Evolutionary conservation across 2,329 filamentous ascomycete species (phyloP).

Genomic region (Fusarium coicis): DNA sequence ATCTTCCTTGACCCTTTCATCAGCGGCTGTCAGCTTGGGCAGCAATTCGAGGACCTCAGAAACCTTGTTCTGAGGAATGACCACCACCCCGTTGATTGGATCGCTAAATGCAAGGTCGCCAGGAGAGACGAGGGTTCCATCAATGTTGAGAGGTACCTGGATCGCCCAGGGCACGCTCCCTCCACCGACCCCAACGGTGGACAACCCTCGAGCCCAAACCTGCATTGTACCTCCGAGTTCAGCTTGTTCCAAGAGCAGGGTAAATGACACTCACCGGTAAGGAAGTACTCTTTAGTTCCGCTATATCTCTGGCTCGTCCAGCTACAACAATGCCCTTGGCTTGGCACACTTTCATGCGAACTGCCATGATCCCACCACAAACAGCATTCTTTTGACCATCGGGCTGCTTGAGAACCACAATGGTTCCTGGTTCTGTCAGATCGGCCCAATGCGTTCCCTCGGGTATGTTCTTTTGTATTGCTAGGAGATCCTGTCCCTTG

Average conservation of each 20-base stretch:
- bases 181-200: constrained; percentile 67
- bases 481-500: constrained; percentile 57
- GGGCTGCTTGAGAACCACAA: constrained; percentile 76
- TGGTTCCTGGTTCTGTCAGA: constrained; percentile 65
- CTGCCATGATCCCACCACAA: constrained; percentile 81
- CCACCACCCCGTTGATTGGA: constrained; percentile 74
- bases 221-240: constrained; percentile 42
- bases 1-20: constrained; percentile 71
- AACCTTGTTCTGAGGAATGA: constrained; percentile 71
- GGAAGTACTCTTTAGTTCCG: constrained; percentile 64
- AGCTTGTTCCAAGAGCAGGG: constrained; percentile 17
- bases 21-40: constrained; percentile 61
- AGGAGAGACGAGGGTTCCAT: constrained; percentile 55
- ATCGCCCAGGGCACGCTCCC: constrained; percentile 67
- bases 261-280: constrained; percentile 62
- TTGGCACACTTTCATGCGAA: constrained; percentile 71
- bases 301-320: constrained; percentile 74
- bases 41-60: constrained; percentile 70
- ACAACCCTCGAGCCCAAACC: constrained; percentile 67
- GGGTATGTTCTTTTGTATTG: constrained; percentile 61
- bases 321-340: constrained; percentile 72
- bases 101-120: constrained; percentile 79
- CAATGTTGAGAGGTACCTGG: constrained; percentile 57
- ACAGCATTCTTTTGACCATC: constrained; percentile 74
- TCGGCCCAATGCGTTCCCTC: constrained; percentile 75